phyloP scores from a whole-genome alignment of 495 filamentous ascomycete genomes.

The Neurospora africana region DNA sequence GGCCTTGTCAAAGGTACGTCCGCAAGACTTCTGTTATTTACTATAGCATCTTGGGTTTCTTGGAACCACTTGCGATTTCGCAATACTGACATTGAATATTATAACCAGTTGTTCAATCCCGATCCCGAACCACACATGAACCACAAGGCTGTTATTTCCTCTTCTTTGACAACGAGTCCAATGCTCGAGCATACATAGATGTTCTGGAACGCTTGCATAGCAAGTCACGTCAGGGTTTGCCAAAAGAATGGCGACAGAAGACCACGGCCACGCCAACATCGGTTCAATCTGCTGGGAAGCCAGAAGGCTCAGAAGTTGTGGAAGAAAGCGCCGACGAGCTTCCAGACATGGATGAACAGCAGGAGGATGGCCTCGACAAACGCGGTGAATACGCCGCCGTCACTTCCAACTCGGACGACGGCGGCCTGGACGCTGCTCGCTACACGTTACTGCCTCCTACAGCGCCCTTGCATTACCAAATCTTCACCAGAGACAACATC shows the following conservation, averaged over 20 bases:
- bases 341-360: not conserved
- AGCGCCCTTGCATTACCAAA: not conserved
- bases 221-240: conserved; percentile 26
- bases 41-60: not conserved
- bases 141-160: conserved; percentile 48
- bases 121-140: conserved; percentile 42
- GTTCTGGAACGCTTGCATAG: conserved; percentile 36
- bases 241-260: conserved; percentile 1
- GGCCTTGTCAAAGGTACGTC: conserved; percentile 33
- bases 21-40: not conserved
- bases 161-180: conserved; percentile 45
- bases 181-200: conserved; percentile 44
- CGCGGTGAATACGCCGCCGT: not conserved
- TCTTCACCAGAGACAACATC: not conserved
- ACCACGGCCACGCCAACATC: not conserved
- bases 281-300: not conserved
- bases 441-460: not conserved
- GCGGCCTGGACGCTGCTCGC: not conserved
- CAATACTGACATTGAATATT: not conserved
- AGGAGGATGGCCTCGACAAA: not conserved
- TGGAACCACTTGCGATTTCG: not conserved
- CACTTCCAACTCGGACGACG: not conserved
- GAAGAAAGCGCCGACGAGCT: not conserved
- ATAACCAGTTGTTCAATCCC: conserved; percentile 36
- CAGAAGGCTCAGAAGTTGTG: not conserved